phyloP scores from a whole-genome alignment of 805 yeast genomes.

The Yamadazyma ubonensis region DNA sequence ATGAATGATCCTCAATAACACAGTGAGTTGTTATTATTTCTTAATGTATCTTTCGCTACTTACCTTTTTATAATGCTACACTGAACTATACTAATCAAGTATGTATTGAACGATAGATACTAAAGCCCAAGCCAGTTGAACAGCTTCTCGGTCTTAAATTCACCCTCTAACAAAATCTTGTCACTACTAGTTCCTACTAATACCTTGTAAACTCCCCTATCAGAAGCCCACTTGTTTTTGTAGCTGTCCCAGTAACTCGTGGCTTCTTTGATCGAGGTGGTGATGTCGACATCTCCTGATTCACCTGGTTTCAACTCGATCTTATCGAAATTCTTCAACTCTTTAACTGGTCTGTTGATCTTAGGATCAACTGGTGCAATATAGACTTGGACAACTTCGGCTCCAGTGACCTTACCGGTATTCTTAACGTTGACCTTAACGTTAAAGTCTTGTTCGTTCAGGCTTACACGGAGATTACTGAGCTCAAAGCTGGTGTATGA shows the following conservation, averaged over 20 bases:
- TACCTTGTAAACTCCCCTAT: constrained; percentile 50
- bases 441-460: constrained; percentile 24
- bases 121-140: constrained; percentile 17
- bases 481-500: constrained; percentile 55
- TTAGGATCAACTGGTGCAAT: constrained; percentile 37
- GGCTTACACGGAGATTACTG: constrained; percentile 32
- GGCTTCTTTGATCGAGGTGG: constrained; percentile 44
- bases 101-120: no score
- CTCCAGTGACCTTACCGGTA: constrained; percentile 48
- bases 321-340: constrained; percentile 58
- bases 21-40: no score
- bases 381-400: constrained; percentile 58
- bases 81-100: no score
- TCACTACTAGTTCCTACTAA: constrained; percentile 44
- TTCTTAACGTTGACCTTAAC: constrained; percentile 46
- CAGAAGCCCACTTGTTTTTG: constrained; percentile 49
- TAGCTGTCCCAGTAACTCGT: constrained; percentile 55
- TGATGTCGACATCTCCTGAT: constrained; percentile 33
- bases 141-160: constrained; percentile 19
- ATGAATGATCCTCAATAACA: no score
- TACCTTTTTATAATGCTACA: no score
- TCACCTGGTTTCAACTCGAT: constrained; percentile 47
- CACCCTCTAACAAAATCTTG: constrained; percentile 21
- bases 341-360: constrained; percentile 54
- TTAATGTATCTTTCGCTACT: no score